Evolutionary conservation across 306 rosid genomes (phyloP), one percentile per base, ranked within the genome.

Genomic region (Quercus rubra): DNA sequence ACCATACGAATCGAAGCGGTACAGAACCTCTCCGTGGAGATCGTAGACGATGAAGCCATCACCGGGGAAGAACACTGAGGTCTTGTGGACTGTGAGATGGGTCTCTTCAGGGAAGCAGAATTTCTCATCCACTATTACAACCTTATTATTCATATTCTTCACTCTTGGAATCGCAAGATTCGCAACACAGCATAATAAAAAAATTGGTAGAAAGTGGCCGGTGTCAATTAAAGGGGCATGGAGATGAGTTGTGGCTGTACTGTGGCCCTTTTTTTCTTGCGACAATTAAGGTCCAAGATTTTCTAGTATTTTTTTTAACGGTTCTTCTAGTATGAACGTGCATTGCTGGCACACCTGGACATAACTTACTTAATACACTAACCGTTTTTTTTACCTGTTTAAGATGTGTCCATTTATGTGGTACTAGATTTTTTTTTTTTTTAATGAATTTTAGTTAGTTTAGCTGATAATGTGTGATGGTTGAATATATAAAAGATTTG

Each of bases 41-140:
- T 55, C 78, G 63, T 79, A 83, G 3, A 55, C 84, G 5, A 79
- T 9, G 78, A 83, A 83, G 25, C 87, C 84, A 17, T 79, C 87
- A 4, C 84, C 84, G 2, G 75, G 51, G 35, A 79, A 83, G 46
- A 83, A 83, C 75, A 83, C 11, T 17, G 81, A 83, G 55, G 81
- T 83, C 62, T 83, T 83, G 27, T 63, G 81, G 57, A 83, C 81
- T 0, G 84, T 83, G 25, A 83, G 81, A n/a, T 75, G 66, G 43
- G 84, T 79, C 71, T 79, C 84, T 20, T 43, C 72, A 0, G 20
- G 23, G 38, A 52, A 79, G 77, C 78, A 38, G 79, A 74, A 83
- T n/a, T 71, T 79, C 52, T 61, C 78, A 13, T 76, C 76, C 70
- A 79, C 83, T 33, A 63, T 54, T 11, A 15, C 70, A 41, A 38